Percentiles rank a stretch among this genome's conserved stretches.
Conservation (phyloP, 1,139 yeast genomes). For the Kodamaea anthophila region DNA sequence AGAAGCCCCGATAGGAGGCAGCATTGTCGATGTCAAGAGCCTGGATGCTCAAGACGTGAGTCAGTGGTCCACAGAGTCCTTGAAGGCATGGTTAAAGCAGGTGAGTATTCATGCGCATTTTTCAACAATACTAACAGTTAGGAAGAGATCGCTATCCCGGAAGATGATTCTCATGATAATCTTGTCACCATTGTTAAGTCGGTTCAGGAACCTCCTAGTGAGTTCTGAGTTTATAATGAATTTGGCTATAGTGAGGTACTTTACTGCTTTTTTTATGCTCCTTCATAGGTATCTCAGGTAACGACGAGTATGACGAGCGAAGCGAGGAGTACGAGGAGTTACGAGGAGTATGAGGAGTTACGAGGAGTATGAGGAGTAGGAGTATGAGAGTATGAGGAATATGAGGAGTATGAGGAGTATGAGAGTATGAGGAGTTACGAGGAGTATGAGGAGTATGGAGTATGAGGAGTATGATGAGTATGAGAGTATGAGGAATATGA, state of each 20-base stretch:
- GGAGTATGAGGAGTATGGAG: too few species aligned
- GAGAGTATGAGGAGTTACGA: too few species aligned
- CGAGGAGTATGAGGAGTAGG: too few species aligned
- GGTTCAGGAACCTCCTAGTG: slow-evolving; percentile 26
- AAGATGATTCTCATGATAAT: slow-evolving; percentile 41
- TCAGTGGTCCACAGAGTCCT: slow-evolving; percentile 36
- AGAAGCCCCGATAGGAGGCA: slow-evolving; percentile 7
- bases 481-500: too few species aligned
- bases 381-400: too few species aligned
- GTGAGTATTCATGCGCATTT: slow-evolving; percentile 19
- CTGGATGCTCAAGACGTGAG: slow-evolving; percentile 24
- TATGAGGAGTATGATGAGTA: too few species aligned
- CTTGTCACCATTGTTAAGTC: slow-evolving; percentile 46
- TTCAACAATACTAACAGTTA: slow-evolving; percentile 27
- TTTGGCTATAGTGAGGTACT: slow-evolving; percentile 18
- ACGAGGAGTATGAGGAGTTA: too few species aligned
- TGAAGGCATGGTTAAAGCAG: slow-evolving; percentile 29
- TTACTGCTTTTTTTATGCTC: too few species aligned
- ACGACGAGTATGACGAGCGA: too few species aligned
- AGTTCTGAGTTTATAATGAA: slow-evolving; percentile 16
- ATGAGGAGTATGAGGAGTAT: too few species aligned
- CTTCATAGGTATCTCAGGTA: too few species aligned
- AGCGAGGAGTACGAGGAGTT: too few species aligned
- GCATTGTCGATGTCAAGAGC: slow-evolving; percentile 12
- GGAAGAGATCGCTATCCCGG: slow-evolving; percentile 45